A percentile compares a stretch with the other conserved stretches of the same genome.
phyloP scores from a whole-genome alignment of 202 grass and related monocot species.

The Panicum hallii region DNA sequence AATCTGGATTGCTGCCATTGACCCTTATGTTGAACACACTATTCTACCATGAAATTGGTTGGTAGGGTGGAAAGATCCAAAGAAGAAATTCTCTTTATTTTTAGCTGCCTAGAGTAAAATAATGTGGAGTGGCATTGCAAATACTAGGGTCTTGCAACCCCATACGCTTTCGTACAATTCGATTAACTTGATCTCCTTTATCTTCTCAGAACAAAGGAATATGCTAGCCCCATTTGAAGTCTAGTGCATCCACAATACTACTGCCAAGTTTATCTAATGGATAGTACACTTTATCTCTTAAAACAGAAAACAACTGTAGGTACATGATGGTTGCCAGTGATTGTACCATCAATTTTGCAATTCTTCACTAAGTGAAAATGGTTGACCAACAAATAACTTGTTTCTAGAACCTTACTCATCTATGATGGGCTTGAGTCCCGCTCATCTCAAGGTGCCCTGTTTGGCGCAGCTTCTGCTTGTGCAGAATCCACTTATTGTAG shows the following conservation, averaged over 20 bases:
- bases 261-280: background rate
- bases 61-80: background rate
- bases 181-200: background rate
- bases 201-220: background rate
- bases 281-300: background rate
- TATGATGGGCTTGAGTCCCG: background rate
- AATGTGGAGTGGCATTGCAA: background rate
- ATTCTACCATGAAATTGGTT: background rate
- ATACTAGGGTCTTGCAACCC: background rate
- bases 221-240: background rate
- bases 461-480: background rate
- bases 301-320: background rate
- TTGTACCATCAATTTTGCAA: background rate
- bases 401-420: background rate
- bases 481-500: background rate
- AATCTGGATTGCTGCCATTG: conserved; percentile 1
- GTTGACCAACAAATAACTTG: background rate
- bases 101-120: background rate
- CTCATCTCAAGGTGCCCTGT: background rate
- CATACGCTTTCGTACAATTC: background rate
- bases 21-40: background rate
- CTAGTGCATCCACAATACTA: background rate
- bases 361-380: background rate
- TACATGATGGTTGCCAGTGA: background rate
- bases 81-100: background rate